Evolutionary conservation across 2,329 filamentous ascomycete species (phyloP).

Genomic region (Cladobotryum protrusum): DNA sequence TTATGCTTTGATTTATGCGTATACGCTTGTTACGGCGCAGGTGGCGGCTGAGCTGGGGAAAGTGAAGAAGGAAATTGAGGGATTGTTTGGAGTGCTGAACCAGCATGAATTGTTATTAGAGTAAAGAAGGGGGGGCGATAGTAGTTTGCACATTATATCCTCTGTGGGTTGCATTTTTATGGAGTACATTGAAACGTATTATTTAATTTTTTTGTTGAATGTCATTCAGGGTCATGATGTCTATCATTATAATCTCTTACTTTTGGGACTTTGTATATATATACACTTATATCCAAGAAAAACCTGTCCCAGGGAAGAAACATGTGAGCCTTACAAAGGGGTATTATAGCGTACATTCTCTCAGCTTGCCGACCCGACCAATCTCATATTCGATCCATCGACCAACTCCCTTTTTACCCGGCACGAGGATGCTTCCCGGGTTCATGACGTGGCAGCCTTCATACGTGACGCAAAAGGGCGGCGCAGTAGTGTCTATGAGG

Average conservation of each 20-base stretch:
- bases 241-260: neutral
- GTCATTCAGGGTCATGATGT: neutral
- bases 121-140: slow-evolving; percentile 22
- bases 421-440: slow-evolving; percentile 69
- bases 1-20: slow-evolving; percentile 89
- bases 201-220: too few relatives aligned
- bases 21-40: slow-evolving; percentile 64
- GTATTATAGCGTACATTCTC: slow-evolving; percentile 53
- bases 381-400: slow-evolving; percentile 87
- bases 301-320: too few relatives aligned
- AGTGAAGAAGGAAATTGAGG: slow-evolving; percentile 56
- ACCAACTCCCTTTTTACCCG: slow-evolving; percentile 60
- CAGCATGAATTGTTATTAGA: slow-evolving; percentile 53
- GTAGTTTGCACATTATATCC: neutral
- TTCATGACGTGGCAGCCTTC: slow-evolving; percentile 97
- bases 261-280: too few relatives aligned
- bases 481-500: slow-evolving; percentile 73
- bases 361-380: slow-evolving; percentile 54
- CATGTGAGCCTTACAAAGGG: too few relatives aligned
- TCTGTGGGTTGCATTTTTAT: neutral
- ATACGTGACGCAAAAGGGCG: slow-evolving; percentile 82
- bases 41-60: slow-evolving; percentile 58
- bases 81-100: slow-evolving; percentile 56
- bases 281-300: neutral
- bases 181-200: too few relatives aligned